Base-by-base conservation (phyloP, 257 asterid species). In the Osmanthus fragrans region DNA sequence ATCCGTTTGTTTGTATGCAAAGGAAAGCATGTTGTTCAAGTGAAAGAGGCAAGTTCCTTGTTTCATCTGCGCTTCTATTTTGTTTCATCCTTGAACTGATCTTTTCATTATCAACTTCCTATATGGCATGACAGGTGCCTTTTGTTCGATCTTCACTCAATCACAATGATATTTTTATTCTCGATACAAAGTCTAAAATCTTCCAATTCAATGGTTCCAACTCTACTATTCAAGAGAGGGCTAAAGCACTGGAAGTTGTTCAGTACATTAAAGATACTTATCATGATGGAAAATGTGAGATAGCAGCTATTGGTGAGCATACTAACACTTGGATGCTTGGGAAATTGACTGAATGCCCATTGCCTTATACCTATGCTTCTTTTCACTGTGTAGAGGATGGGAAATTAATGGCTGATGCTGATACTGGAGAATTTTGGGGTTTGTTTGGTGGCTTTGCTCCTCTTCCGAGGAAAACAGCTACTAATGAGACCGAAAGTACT, bases 401-500 rank as follows among this genome's bases (percentile, higher is more conserved):
- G 66, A 91, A 84, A 74, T 84, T 93, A 70, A 92, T 93, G 85
- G 88, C 96, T 74, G 96, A 93, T 81, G 89, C 97, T n/a, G 97
- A 88, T 34, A 86, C 88, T 47, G 98, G 98, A 63, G 98, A 93
- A 75, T 93, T 93, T 84, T 93, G 98, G 98, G 88, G 87, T 83
- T 80, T 91, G 47, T 93, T 93, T 77, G 98, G 98, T 68, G 98
- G 98, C 56, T 93, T 90, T 86, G 98, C 98, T 83, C 98, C 98
- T 72, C 92, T 93, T 77, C 96, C 96, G 1, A 89, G 84, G 85
- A 91, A 90, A 79, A 49, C 85, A 29, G 63, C 84, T 21, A 65
- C 74, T 33, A 75, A 73, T 68, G 81, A 80, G 76, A 15, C 82
- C 36, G 80, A 81, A 32, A 72, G 72, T 72, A 33, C 80, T 15